Evolutionary conservation across 768 basidiomycete genomes (phyloP).

Genomic region (Trametes maxima): DNA sequence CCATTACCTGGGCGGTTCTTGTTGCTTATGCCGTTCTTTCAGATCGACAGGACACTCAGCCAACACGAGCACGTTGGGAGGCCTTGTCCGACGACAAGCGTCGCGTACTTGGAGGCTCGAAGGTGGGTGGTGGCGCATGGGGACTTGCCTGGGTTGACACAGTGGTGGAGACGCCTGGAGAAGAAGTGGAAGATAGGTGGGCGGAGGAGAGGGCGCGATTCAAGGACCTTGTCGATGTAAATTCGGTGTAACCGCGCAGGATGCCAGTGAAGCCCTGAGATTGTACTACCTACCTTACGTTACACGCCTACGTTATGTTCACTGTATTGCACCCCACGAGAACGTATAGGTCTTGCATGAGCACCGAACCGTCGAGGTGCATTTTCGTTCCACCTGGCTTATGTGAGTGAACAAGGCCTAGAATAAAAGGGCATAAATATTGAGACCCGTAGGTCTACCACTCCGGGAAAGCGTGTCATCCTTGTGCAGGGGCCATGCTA

Average conservation of each 20-base stretch:
- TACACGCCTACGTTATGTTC: neutral
- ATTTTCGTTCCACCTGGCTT: too few species aligned
- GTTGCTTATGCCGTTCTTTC: neutral
- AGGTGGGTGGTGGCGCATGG: slow-evolving; percentile 81
- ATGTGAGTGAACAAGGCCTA: too few species aligned
- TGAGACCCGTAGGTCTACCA: slow-evolving; percentile 61
- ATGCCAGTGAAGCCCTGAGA: neutral
- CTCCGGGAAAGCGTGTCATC: slow-evolving; percentile 99
- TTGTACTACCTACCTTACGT: neutral
- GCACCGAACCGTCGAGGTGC: too few species aligned
- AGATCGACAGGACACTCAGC: slow-evolving; percentile 83
- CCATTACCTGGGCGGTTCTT: neutral
- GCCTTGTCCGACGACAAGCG: slow-evolving; percentile 51
- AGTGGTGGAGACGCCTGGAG: slow-evolving; percentile 29
- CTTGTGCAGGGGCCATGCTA: slow-evolving; percentile 99
- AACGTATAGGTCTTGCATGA: neutral
- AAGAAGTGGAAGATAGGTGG: slow-evolving; percentile 8
- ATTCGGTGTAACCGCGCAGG: neutral
- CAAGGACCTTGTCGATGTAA: slow-evolving; percentile 10
- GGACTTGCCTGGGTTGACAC: slow-evolving; percentile 77
- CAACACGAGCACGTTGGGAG: slow-evolving; percentile 66
- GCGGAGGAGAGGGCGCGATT: slow-evolving; percentile 10
- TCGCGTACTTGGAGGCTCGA: slow-evolving; percentile 65
- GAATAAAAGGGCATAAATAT: slow-evolving; percentile 36
- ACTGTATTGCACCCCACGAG: neutral